Conservation (phyloP, 2,329 filamentous ascomycete genomes). For the Scedosporium apiospermum region DNA sequence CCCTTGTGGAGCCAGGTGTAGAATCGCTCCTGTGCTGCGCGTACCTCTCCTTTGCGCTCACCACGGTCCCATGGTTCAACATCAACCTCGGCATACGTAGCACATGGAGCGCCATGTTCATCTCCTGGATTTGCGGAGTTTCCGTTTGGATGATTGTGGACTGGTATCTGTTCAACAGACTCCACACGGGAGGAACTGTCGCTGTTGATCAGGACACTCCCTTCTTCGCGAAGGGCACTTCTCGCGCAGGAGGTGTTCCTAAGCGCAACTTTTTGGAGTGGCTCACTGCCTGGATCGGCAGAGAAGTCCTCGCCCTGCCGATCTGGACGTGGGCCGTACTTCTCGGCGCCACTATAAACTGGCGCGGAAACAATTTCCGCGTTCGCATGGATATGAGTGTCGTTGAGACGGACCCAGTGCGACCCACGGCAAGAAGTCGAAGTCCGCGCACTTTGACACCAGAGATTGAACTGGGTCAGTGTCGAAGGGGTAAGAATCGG, state of each 20-base stretch:
- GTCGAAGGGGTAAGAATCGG: conserved; percentile 8
- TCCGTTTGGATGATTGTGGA: conserved; percentile 66
- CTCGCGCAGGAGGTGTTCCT: conserved; percentile 26
- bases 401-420: conserved; percentile 25
- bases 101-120: conserved; percentile 58
- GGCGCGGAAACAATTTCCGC: conserved; percentile 75
- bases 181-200: conserved; percentile 66
- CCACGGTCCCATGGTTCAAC: conserved; percentile 58
- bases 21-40: conserved; percentile 78
- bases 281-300: conserved; percentile 73
- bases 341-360: conserved; percentile 77
- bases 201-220: conserved; percentile 66
- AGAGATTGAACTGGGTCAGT: conserved; percentile 9
- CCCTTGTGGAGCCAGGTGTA: conserved; percentile 84
- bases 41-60: conserved; percentile 71
- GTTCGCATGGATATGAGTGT: conserved; percentile 82
- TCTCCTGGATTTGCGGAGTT: conserved; percentile 59
- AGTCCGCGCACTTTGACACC: conserved; percentile 7
- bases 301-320: conserved; percentile 74
- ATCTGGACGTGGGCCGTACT: conserved; percentile 88
- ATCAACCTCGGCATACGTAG: conserved; percentile 40
- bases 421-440: not conserved
- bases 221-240: conserved; percentile 51
- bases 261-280: conserved; percentile 58
- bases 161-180: conserved; percentile 58